Evolutionary conservation across 2,329 filamentous ascomycete species (phyloP).

Genomic region (Ceratocystis destructans): DNA sequence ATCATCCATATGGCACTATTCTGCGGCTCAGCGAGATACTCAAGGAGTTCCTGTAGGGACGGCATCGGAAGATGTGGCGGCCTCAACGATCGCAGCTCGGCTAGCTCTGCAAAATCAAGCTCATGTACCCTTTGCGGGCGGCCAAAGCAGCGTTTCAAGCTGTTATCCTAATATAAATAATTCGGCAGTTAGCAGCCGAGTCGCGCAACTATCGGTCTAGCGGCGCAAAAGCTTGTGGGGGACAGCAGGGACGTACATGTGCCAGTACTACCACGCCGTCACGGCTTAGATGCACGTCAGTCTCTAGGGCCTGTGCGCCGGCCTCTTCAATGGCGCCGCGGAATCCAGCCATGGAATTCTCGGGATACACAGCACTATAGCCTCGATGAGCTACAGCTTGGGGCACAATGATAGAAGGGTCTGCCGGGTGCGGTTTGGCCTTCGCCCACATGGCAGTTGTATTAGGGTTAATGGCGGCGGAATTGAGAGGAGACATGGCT

Average conservation of each 20-base stretch:
- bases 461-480: background rate
- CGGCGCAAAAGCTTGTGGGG: too few relatives aligned
- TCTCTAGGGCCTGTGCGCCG: slow-evolving; percentile 73
- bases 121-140: slow-evolving; percentile 57
- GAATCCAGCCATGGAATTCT: slow-evolving; percentile 78
- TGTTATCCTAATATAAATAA: slow-evolving; percentile 45
- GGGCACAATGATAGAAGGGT: slow-evolving; percentile 33
- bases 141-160: slow-evolving; percentile 70
- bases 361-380: slow-evolving; percentile 63
- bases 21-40: slow-evolving; percentile 52
- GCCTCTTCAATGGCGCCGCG: slow-evolving; percentile 50
- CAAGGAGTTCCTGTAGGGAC: slow-evolving; percentile 57
- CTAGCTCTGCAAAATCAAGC: slow-evolving; percentile 61
- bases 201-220: background rate
- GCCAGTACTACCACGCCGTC: slow-evolving; percentile 78
- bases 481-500: background rate
- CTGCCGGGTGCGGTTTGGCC: slow-evolving; percentile 23
- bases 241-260: slow-evolving; percentile 42
- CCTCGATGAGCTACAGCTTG: slow-evolving; percentile 68
- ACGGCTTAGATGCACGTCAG: slow-evolving; percentile 68
- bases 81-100: slow-evolving; percentile 50
- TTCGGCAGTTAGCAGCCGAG: background rate
- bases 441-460: slow-evolving; percentile 27
- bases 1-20: slow-evolving; percentile 62
- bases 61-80: slow-evolving; percentile 61